Conservation (phyloP, 1,284 basidiomycete genomes). For the Rhodotorula sp. region DNA sequence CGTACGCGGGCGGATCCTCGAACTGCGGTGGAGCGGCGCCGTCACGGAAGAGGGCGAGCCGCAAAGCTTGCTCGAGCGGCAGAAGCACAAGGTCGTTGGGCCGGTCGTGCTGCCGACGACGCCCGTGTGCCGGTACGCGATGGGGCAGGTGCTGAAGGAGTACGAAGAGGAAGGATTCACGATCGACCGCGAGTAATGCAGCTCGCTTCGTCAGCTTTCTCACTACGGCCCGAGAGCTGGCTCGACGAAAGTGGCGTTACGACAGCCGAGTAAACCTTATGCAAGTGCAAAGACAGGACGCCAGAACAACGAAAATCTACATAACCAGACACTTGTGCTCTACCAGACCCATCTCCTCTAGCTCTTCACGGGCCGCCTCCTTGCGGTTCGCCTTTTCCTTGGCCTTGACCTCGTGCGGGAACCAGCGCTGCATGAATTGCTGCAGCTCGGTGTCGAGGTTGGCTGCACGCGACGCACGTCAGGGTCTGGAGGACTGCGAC, state of each 20-base stretch:
- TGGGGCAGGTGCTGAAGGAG: constrained; percentile 73
- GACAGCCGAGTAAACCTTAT: no score
- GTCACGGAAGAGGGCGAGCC: constrained; percentile 58
- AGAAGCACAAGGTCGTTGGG: constrained; percentile 49
- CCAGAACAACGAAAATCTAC: neutral
- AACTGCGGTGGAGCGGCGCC: constrained; percentile 71
- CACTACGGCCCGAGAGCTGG: no score
- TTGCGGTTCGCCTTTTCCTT: constrained; percentile 76
- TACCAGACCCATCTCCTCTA: constrained; percentile 59
- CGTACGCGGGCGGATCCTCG: constrained; percentile 70
- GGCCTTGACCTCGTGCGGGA: constrained; percentile 76
- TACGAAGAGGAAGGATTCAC: constrained; percentile 20
- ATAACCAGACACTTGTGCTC: constrained; percentile 23
- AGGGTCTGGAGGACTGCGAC: neutral
- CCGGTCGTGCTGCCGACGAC: constrained; percentile 71
- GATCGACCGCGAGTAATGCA: neutral
- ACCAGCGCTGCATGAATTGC: constrained; percentile 90
- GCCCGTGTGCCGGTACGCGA: constrained; percentile 74
- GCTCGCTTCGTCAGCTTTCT: no score
- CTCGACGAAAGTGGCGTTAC: no score
- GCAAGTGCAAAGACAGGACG: neutral
- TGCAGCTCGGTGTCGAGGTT: constrained; percentile 79
- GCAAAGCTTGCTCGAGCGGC: neutral
- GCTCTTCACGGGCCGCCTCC: constrained; percentile 72
- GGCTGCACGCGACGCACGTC: constrained; percentile 52